A percentile compares a stretch with the other conserved stretches of the same genome.
Conservation (phyloP, 2,329 filamentous ascomycete species). For the Trichoderma afroharzianum region DNA sequence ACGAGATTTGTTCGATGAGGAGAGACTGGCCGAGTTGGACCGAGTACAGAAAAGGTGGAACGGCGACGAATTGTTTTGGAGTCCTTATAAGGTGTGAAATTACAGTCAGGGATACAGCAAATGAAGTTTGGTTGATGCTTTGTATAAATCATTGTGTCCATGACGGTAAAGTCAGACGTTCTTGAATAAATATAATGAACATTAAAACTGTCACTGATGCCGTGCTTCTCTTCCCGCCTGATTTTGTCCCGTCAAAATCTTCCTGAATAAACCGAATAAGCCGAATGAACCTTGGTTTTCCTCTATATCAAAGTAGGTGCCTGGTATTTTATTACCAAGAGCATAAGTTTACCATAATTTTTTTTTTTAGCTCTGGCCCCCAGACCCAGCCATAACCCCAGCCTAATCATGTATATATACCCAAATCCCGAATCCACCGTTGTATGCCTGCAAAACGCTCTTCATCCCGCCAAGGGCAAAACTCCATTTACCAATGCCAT, state of each 20-base stretch:
- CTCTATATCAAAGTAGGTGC: not conserved
- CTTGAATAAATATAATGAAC: not conserved
- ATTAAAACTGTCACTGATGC: not conserved
- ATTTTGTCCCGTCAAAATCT: not conserved
- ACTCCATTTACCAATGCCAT: not conserved
- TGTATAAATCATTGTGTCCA: not conserved
- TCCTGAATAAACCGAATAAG: not conserved
- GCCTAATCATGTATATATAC: not conserved
- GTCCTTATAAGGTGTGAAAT: slow-evolving; percentile 19
- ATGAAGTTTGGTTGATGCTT: not conserved
- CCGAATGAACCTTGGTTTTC: not conserved
- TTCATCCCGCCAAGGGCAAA: not conserved
- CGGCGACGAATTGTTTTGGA: slow-evolving; percentile 27
- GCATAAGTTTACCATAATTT: not conserved
- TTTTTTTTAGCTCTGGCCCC: not conserved
- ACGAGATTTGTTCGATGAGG: slow-evolving; percentile 21
- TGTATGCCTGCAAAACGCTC: not conserved
- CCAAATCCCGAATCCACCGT: not conserved
- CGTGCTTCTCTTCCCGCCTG: not conserved
- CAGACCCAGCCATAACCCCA: not conserved
- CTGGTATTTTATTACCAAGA: not conserved
- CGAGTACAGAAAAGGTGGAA: slow-evolving; percentile 27
- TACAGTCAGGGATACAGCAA: not conserved
- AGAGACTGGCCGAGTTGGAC: slow-evolving; percentile 20
- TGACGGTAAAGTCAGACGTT: not conserved